Evolutionary conservation across 2,329 filamentous ascomycete species (phyloP).

Genomic region (Colletotrichum sp.): DNA sequence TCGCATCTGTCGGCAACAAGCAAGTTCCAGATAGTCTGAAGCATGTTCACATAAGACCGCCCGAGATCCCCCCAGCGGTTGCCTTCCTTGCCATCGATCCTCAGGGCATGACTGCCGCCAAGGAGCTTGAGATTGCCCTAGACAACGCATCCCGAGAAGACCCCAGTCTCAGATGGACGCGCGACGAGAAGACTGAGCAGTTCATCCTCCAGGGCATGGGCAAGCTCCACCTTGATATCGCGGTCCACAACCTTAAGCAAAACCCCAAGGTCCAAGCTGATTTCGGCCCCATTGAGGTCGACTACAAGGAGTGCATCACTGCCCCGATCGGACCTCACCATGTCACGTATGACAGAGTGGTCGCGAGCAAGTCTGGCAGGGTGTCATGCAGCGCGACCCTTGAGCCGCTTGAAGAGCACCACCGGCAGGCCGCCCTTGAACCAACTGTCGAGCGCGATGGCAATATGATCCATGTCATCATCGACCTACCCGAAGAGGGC

Average conservation of each 20-base stretch:
- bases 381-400: conserved; percentile 76
- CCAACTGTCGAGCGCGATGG: conserved; percentile 65
- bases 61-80: conserved; percentile 89
- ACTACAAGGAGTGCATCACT: conserved; percentile 86
- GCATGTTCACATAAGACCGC: conserved; percentile 82
- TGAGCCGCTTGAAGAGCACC: conserved; percentile 59
- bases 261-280: conserved; percentile 86
- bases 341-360: conserved; percentile 75
- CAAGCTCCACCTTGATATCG: conserved; percentile 92
- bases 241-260: conserved; percentile 83
- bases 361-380: conserved; percentile 80
- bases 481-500: conserved; percentile 51
- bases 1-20: conserved; percentile 70
- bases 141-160: conserved; percentile 86
- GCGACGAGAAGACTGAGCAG: conserved; percentile 90
- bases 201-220: conserved; percentile 97
- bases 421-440: conserved; percentile 41
- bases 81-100: conserved; percentile 96
- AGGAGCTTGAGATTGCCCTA: conserved; percentile 77
- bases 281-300: conserved; percentile 93
- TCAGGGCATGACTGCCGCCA: conserved; percentile 78
- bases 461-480: conserved; percentile 69
- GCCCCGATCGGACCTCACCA: conserved; percentile 60
- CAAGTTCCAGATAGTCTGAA: conserved; percentile 73
- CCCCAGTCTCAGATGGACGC: conserved; percentile 83